A percentile compares a stretch with the other conserved stretches of the same genome.
Evolutionary conservation across 2,329 filamentous ascomycete species (phyloP).

Genomic region (Penicillium sp.): DNA sequence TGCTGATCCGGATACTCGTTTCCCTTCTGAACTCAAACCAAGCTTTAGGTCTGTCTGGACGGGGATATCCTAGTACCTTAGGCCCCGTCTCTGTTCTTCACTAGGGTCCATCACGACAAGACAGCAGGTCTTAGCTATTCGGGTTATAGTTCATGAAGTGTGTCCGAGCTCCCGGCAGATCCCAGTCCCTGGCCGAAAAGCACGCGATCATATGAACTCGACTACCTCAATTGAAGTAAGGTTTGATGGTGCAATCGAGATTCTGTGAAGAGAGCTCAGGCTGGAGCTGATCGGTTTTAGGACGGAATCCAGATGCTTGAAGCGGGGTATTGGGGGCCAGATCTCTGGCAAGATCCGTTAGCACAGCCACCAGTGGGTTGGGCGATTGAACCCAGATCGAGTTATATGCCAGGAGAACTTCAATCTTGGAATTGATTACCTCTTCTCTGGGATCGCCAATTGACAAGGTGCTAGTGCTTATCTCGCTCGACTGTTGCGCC

Average conservation of each 20-base stretch:
- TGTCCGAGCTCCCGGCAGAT: neutral
- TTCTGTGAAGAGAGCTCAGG: neutral
- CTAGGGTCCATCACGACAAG: slow-evolving; percentile 3
- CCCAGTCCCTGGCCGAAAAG: slow-evolving; percentile 1
- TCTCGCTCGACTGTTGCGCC: slow-evolving; percentile 10
- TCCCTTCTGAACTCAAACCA: slow-evolving; percentile 1
- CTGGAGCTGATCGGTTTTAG: neutral
- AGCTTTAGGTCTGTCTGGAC: neutral
- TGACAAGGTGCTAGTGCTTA: slow-evolving; percentile 11
- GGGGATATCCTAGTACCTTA: neutral
- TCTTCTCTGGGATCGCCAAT: neutral
- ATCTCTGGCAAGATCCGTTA: slow-evolving; percentile 11
- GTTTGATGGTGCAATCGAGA: slow-evolving; percentile 1
- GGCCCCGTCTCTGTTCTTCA: slow-evolving; percentile 1
- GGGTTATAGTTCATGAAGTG: slow-evolving; percentile 5
- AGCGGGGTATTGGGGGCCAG: slow-evolving; percentile 7
- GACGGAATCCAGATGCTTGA: neutral
- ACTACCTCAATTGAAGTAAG: neutral
- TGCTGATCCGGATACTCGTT: slow-evolving; percentile 24
- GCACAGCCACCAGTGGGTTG: slow-evolving; percentile 7
- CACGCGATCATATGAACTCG: slow-evolving; percentile 10
- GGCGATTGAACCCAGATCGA: slow-evolving; percentile 11
- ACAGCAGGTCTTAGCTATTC: neutral
- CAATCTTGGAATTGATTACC: slow-evolving; percentile 13
- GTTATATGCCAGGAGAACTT: slow-evolving; percentile 3